Base-by-base conservation (phyloP, 352 stramenopile genomes). In the Detonula confervacea region DNA sequence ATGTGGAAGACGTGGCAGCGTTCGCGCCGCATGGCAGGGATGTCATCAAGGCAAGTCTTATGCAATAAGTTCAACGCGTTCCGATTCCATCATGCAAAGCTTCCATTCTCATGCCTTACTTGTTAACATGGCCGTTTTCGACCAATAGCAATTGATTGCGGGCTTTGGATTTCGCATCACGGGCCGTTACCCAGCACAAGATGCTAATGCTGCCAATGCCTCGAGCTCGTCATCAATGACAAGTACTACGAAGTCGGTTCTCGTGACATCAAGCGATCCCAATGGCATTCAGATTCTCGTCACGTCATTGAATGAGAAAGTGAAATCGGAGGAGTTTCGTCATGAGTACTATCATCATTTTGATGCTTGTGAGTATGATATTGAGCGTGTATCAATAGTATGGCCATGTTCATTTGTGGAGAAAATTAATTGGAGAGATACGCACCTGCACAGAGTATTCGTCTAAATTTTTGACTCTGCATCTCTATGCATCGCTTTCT, bases 121-220 rank as follows among this genome's bases (percentile, higher is more conserved):
- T 55, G 46, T 55, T 29, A 27, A 27, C 2, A 55, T 56, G 9
- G 11, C 30, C 2, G 2, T 54, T n/a, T 11, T 22, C 16, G 12
- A 22, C 20, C 16, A 30, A 33, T 14, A 56, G 47, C 88, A 93
- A 73, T 44, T 92, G 16, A 79, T 93, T 49, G 72, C 76, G 11
- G 88, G 86, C 8, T 84, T 93, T 67, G 86, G 86, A 24, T 92
- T 92, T 64, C 73, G 88, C 16, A 72, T 93, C 14, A 92, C 86
- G 1, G 83, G 77, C 49, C 73, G 77, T 27, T 75, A 89, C 70
- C 51, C 80, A 11, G 37, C n/a, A n/a, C n/a, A n/a, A n/a, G n/a
- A n/a, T n/a, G n/a, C n/a, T n/a, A n/a, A 64, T 9, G 18, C 33
- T 11, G 11, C 18, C 44, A 69, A 59, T 16, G 29, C 44, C 44